A percentile compares a stretch with the other conserved stretches of the same genome.
Evolutionary conservation across 805 yeast genomes (phyloP).

Genomic region (Candida anglica): DNA sequence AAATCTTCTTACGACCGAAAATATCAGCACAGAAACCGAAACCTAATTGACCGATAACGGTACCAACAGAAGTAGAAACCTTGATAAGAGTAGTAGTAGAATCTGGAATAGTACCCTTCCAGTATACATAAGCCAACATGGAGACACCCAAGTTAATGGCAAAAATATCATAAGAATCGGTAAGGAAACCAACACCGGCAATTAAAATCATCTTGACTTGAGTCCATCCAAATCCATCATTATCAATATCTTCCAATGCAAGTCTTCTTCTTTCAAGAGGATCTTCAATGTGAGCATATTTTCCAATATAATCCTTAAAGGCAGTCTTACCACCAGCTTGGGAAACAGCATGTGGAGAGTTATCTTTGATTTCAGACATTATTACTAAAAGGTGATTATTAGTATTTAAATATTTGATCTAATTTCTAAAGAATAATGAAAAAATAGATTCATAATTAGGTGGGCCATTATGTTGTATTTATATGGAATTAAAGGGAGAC

Average conservation of each 20-base stretch:
- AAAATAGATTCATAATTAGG: too few species aligned
- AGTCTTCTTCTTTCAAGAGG: slow-evolving; percentile 85
- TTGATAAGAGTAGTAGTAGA: slow-evolving; percentile 75
- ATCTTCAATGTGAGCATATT: slow-evolving; percentile 77
- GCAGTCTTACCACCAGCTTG: slow-evolving; percentile 75
- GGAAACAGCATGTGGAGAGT: slow-evolving; percentile 7
- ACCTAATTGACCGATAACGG: slow-evolving; percentile 84
- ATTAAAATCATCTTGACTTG: slow-evolving; percentile 77
- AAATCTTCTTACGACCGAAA: slow-evolving; percentile 81
- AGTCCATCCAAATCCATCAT: slow-evolving; percentile 77
- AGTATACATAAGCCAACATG: slow-evolving; percentile 75
- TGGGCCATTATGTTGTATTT: too few species aligned
- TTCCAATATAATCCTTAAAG: slow-evolving; percentile 76
- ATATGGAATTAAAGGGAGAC: too few species aligned
- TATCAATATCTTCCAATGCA: slow-evolving; percentile 80
- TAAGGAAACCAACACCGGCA: slow-evolving; percentile 91
- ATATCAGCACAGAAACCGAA: slow-evolving; percentile 81
- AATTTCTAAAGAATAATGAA: too few species aligned
- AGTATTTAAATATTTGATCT: too few species aligned
- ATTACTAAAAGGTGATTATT: too few species aligned
- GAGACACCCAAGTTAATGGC: slow-evolving; percentile 81
- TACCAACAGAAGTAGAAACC: slow-evolving; percentile 90
- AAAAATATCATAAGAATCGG: slow-evolving; percentile 90
- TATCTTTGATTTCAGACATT: slow-evolving; percentile 23
- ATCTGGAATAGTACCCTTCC: slow-evolving; percentile 62